phyloP scores from a whole-genome alignment of 345 rosid genomes.

The Aquilaria sinensis region DNA sequence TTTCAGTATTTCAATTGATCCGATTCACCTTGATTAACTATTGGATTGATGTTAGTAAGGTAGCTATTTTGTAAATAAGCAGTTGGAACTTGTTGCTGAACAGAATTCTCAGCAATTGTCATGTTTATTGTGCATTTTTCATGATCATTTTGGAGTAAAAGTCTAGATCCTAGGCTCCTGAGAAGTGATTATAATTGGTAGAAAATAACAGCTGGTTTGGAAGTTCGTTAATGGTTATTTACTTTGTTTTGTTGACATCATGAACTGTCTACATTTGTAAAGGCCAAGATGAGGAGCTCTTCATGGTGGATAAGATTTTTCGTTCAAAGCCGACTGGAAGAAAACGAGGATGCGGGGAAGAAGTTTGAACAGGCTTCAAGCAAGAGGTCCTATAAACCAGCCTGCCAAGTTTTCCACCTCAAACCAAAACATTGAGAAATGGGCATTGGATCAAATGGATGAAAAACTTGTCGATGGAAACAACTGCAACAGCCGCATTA shows the following conservation, averaged over 20 bases:
- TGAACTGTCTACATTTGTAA: conserved; percentile 13
- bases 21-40: no score
- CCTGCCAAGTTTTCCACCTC: conserved; percentile 88
- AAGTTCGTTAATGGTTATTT: background rate
- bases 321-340: conserved; percentile 51
- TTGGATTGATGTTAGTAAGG: no score
- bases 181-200: background rate
- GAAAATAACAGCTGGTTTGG: background rate
- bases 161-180: background rate
- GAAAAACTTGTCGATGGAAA: conserved; percentile 1
- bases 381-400: conserved; percentile 57
- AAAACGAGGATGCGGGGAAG: conserved; percentile 57
- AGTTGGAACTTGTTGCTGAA: no score
- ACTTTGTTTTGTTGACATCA: background rate
- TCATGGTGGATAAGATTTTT: conserved; percentile 89
- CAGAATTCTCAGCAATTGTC: no score
- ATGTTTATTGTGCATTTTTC: no score
- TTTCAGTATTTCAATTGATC: no score
- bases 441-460: background rate
- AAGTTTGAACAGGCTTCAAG: conserved; percentile 69
- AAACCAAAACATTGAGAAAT: conserved; percentile 35
- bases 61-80: no score
- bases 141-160: no score
- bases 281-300: conserved; percentile 86
- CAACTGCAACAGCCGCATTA: conserved; percentile 6